A percentile compares a stretch with the other conserved stretches of the same genome.
Conservation (phyloP, 2,329 filamentous ascomycete genomes). For the Calonectria fujianensis region DNA sequence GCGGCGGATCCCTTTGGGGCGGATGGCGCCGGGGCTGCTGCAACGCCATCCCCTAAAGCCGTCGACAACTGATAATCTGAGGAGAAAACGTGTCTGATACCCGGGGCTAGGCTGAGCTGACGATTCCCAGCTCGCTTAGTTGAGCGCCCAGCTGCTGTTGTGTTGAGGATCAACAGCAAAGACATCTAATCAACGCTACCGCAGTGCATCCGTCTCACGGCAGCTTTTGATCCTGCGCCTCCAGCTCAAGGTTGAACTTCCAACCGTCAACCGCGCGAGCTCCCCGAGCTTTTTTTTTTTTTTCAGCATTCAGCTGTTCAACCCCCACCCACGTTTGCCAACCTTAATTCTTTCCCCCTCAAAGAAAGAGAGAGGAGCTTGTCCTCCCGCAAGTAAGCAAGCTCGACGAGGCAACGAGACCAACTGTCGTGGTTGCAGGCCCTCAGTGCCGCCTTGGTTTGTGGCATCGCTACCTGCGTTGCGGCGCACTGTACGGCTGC, state of each 20-base stretch:
- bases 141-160: slow-evolving; percentile 12
- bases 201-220: slow-evolving; percentile 18
- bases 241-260: slow-evolving; percentile 4
- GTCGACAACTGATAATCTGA: slow-evolving; percentile 32
- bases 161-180: slow-evolving; percentile 18
- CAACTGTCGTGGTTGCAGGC: slow-evolving; percentile 29
- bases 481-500: slow-evolving; percentile 54
- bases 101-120: slow-evolving; percentile 35
- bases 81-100: slow-evolving; percentile 16
- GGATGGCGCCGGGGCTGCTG: slow-evolving; percentile 40
- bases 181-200: slow-evolving; percentile 17
- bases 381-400: slow-evolving; percentile 17
- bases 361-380: slow-evolving; percentile 16
- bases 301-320: slow-evolving; percentile 27
- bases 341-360: slow-evolving; percentile 34
- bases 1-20: slow-evolving; percentile 30
- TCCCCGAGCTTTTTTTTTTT: slow-evolving; percentile 10
- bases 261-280: slow-evolving; percentile 6
- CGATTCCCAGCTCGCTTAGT: slow-evolving; percentile 29
- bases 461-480: slow-evolving; percentile 40
- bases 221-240: slow-evolving; percentile 2
- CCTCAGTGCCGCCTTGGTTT: slow-evolving; percentile 25
- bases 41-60: slow-evolving; percentile 20
- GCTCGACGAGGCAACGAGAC: slow-evolving; percentile 26
- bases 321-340: slow-evolving; percentile 28